Percentiles rank a stretch among this genome's conserved stretches.
These are phyloP conservation scores for Alternaria ethzedia DNA, from an alignment of 2,329 filamentous ascomycete species.

Conservation along the genomic window DNA sequence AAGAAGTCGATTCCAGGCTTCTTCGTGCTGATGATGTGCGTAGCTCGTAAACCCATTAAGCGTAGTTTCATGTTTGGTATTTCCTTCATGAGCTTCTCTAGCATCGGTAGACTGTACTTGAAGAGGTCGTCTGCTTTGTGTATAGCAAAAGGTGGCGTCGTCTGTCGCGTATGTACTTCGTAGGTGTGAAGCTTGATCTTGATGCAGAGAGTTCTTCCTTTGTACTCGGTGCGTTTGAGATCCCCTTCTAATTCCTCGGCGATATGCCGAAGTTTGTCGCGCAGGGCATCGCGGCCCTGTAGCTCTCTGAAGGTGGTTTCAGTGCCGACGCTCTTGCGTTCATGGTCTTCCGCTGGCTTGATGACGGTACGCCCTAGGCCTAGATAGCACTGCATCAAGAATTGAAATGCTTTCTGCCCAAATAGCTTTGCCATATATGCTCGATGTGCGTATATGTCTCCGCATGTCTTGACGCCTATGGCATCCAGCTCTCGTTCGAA, in stretches of 20 bases:
- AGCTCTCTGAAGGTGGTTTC: conserved; percentile 91
- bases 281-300: conserved; percentile 69
- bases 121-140: conserved; percentile 81
- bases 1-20: conserved; percentile 85
- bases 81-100: conserved; percentile 83
- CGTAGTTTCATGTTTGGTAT: conserved; percentile 79
- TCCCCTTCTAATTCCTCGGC: conserved; percentile 89
- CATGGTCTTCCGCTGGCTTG: conserved; percentile 85
- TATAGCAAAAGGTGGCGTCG: conserved; percentile 74
- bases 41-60: conserved; percentile 88
- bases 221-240: conserved; percentile 77
- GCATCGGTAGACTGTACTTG: conserved; percentile 78
- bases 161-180: conserved; percentile 86
- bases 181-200: conserved; percentile 96
- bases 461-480: conserved; percentile 85
- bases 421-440: conserved; percentile 79
- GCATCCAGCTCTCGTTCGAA: conserved; percentile 89
- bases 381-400: conserved; percentile 82
- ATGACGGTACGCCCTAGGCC: conserved; percentile 86
- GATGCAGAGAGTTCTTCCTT: conserved; percentile 86
- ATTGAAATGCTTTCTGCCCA: conserved; percentile 88
- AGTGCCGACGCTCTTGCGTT: conserved; percentile 91
- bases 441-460: conserved; percentile 81
- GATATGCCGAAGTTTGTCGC: conserved; percentile 78
- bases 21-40: conserved; percentile 84